Base-by-base conservation (phyloP, 805 yeast genomes). In the Wickerhamiella shivajii region DNA sequence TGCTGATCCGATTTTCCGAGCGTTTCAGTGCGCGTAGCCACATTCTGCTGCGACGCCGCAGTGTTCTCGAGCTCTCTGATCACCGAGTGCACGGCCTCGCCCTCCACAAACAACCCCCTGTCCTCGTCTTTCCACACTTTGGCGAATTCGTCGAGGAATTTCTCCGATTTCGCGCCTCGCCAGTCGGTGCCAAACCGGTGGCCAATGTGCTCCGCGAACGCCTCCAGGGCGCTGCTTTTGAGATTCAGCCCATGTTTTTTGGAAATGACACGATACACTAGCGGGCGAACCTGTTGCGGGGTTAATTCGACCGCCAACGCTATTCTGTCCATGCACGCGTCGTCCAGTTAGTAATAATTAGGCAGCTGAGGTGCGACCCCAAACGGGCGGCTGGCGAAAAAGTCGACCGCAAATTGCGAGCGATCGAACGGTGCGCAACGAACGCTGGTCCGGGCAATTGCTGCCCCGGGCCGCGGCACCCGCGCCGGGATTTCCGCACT, bases 171-270 rank as follows among this genome's bases (percentile, higher is more conserved):
- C 0, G 70, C 60, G 7, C 77, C 69, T 45, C 79, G 68, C 97
- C 98, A 87, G 31, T 83, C 84, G 6, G 68, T 69, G 8, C 97
- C 97, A 54, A 74, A 85, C 27, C 66, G 66, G 26, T 62, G 63
- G 2, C 96, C 90, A 17, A 90, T 63, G 34, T 71, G 67, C n/a
- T 71, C 73, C 1, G 95, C 79, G 20, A 90, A 57, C 1, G 67
- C 66, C 27, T 64, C 67, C 11, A 90, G 60, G 0, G 95, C 97
- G 42, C 78, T 75, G 0, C 95, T 74, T 47, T 87, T 83, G 42
- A 90, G 69, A 52, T 84, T 84, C 18, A 90, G 66, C 0, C 96
- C 95, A 51, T 83, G 87, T 50, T 87, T 90, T 55, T 84, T 87
- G 4, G 97, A 80, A 6, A 90, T 55, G 2, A 87, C 69, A 25